Percentiles rank a stretch among this genome's conserved stretches.
Conservation (phyloP, 345 rosid species). For the Euphorbia peplus region DNA sequence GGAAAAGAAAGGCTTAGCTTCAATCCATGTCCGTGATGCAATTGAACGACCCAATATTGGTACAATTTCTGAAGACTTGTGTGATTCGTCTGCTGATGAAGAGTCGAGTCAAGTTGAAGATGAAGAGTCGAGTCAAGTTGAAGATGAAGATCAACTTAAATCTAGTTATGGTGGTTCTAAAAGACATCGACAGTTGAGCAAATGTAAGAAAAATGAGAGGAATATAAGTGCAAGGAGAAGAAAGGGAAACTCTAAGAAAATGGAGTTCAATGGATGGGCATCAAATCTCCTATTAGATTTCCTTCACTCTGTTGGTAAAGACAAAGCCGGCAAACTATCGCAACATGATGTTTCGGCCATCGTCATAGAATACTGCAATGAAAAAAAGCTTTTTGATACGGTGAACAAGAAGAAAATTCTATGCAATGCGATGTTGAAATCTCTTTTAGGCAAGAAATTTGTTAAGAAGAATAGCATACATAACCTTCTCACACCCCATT, state of each 20-base stretch:
- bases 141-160: constrained; percentile 13
- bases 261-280: constrained; percentile 51
- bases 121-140: constrained; percentile 22
- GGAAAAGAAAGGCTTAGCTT: constrained; percentile 31
- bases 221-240: not conserved
- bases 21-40: constrained; percentile 31
- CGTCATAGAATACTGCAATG: constrained; percentile 32
- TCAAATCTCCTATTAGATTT: constrained; percentile 42
- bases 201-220: constrained; percentile 17
- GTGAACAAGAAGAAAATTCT: constrained; percentile 36
- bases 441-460: constrained; percentile 43
- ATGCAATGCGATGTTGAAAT: constrained; percentile 42
- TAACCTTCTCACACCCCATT: constrained; percentile 35
- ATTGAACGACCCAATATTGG: constrained; percentile 23
- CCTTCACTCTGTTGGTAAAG: constrained; percentile 41
- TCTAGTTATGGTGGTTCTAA: constrained; percentile 25
- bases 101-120: no score
- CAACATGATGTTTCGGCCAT: constrained; percentile 32
- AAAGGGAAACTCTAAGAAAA: constrained; percentile 19
- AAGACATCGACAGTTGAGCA: constrained; percentile 1
- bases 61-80: not conserved
- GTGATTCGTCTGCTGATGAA: constrained; percentile 10
- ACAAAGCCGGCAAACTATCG: constrained; percentile 31
- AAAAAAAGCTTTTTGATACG: constrained; percentile 37
- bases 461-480: constrained; percentile 30